A percentile compares a stretch with the other conserved stretches of the same genome.
phyloP scores from a whole-genome alignment of 2,329 filamentous ascomycete species.

The Torrubiella hemipterigena region DNA sequence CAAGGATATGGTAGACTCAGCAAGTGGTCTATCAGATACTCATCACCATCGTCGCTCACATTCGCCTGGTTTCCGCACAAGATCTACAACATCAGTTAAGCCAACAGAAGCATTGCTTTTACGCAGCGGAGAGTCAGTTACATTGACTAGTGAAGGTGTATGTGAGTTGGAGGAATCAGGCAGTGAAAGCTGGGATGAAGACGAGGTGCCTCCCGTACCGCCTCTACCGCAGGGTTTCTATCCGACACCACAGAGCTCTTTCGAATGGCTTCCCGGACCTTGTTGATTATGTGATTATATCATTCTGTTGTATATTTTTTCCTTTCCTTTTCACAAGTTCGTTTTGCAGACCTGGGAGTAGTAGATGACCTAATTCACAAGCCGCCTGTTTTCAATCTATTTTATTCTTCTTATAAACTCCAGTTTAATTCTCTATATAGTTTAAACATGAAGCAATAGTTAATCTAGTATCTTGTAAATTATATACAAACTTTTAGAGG shows the following conservation, averaged over 20 bases:
- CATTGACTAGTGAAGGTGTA: constrained; percentile 26
- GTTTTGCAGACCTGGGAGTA: too few relatives aligned
- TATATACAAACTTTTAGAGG: too few relatives aligned
- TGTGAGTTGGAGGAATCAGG: too few relatives aligned
- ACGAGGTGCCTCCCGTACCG: not conserved
- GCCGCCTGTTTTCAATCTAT: not conserved
- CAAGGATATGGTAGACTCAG: too few relatives aligned
- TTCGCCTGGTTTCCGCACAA: too few relatives aligned
- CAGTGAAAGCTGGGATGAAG: constrained; percentile 2
- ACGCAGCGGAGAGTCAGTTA: constrained; percentile 28
- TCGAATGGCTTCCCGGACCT: not conserved
- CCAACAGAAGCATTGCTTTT: constrained; percentile 29
- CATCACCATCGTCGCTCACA: too few relatives aligned
- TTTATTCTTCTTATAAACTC: not conserved
- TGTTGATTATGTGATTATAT: not conserved
- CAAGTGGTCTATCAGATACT: too few relatives aligned
- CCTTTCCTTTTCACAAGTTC: not conserved
- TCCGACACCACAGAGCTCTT: not conserved
- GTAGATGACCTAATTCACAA: too few relatives aligned
- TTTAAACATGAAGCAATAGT: not conserved
- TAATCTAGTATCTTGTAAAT: too few relatives aligned
- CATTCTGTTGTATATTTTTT: not conserved
- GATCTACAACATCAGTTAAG: too few relatives aligned
- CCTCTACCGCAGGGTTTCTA: not conserved
- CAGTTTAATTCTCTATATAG: not conserved